phyloP scores from a whole-genome alignment of 495 filamentous ascomycete genomes.

The Glonium stellatum region DNA sequence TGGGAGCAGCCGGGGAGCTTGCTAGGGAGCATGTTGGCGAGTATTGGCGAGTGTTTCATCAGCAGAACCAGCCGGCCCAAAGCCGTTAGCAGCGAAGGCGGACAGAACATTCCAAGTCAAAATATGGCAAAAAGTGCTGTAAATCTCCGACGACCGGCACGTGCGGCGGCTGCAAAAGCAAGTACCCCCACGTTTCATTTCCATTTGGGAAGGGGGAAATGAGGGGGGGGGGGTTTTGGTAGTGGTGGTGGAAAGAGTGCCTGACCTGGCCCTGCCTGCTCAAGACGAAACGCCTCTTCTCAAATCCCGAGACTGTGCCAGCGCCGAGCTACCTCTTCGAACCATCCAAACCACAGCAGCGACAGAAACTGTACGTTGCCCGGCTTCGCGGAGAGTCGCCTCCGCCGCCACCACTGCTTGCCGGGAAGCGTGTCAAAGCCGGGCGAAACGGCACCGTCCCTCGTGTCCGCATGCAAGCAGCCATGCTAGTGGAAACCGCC shows the following conservation, averaged over 20 bases:
- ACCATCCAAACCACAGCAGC: too few relatives aligned
- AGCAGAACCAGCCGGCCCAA: background rate
- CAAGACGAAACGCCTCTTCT: too few relatives aligned
- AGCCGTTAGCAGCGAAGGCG: constrained; percentile 1
- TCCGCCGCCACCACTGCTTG: background rate
- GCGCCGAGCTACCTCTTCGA: too few relatives aligned
- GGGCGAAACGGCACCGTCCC: constrained; percentile 4
- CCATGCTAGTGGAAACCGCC: constrained; percentile 20
- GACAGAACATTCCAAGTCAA: background rate
- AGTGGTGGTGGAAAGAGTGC: too few relatives aligned
- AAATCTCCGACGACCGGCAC: background rate
- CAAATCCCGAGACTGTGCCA: background rate
- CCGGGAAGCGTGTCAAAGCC: background rate
- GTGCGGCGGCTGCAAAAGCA: background rate
- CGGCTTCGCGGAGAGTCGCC: background rate
- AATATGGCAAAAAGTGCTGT: background rate
- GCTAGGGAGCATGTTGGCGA: too few relatives aligned
- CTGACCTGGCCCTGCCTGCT: too few relatives aligned
- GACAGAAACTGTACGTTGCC: background rate
- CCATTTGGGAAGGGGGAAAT: too few relatives aligned
- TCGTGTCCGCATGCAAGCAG: constrained; percentile 20
- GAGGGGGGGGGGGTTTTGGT: too few relatives aligned
- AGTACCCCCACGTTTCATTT: background rate
- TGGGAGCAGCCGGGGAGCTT: too few relatives aligned
- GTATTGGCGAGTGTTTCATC: too few relatives aligned